Evolutionary conservation across 139 green algal species (phyloP), one percentile per base, ranked within the genome.

Genomic region (Haematococcus lacustris): DNA sequence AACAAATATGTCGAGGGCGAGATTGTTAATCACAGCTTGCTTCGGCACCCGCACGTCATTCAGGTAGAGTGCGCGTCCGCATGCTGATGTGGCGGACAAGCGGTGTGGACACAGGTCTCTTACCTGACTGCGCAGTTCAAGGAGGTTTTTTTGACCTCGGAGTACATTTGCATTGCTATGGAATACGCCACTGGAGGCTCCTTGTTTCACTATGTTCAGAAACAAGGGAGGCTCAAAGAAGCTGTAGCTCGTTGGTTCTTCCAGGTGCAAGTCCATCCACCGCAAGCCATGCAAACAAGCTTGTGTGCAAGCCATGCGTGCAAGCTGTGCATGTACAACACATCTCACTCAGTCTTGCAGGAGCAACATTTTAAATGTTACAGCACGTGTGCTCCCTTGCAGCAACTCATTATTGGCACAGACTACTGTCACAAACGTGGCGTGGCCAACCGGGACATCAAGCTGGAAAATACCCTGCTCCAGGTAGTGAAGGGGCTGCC

Each of bases 171-270:
- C 57, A 98, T 98, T 53, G 89, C 87, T 9, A 98, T 84, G 78
- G 94, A 98, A 84, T 97, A 92, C 76, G 92, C 89, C 1, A 85
- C 89, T 0, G 92, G 94, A 1, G 94, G 94, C 7, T 93, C 94
- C 75, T 89, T 97, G 71, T 97, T 97, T 77, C 87, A 97, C 72
- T 92, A 95, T 43, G 94, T 98, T 17, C 75, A 84, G 50, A 74
- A 78, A 37, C 74, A 80, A 53, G 57, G 59, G 17, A 59, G 90
- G 4, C 87, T 98, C 28, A 87, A 82, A n/a, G 93, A 98, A 79
- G 89, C 87, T 30, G 93, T 98, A 66, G 91, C 93, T 34, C 82
- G 93, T n/a, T 98, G 83, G 91, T 98, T 98, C 81, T 98, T 98
- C 76, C 94, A 98, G 81, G n/a, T n/a, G n/a, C n/a, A n/a, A n/a